Evolutionary conservation across 2,329 filamentous ascomycete species (phyloP).

Genomic region (Diaporthe vexans): DNA sequence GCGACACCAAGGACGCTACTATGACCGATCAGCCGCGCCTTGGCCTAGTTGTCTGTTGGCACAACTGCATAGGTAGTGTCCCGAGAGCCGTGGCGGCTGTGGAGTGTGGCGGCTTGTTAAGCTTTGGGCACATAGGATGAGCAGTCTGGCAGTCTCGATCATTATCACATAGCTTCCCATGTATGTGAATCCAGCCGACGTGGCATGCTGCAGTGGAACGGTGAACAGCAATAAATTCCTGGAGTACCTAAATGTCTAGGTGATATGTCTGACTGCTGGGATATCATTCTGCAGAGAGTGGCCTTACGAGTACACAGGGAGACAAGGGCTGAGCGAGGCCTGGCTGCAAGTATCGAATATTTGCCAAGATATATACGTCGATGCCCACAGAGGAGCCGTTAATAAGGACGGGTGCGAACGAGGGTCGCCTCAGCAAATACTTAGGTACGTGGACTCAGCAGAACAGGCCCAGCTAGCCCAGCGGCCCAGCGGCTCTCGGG

Average conservation of each 20-base stretch:
- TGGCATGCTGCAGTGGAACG: background rate
- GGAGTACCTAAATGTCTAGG: background rate
- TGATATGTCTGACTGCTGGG: background rate
- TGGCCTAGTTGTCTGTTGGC: conserved; percentile 4
- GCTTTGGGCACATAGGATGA: background rate
- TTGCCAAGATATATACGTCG: background rate
- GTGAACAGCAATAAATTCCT: background rate
- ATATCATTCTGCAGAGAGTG: background rate
- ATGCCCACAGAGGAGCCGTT: background rate
- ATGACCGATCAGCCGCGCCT: conserved; percentile 22
- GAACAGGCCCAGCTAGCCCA: background rate
- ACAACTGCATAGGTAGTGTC: background rate
- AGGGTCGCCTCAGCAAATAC: background rate
- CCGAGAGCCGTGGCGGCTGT: conserved; percentile 29
- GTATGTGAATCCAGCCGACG: background rate
- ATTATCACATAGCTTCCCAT: background rate
- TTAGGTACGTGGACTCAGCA: background rate
- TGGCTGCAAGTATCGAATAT: background rate
- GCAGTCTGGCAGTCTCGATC: background rate
- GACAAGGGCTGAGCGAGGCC: background rate
- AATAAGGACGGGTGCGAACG: background rate
- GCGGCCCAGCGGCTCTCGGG: conserved; percentile 37
- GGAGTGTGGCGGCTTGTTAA: conserved; percentile 6
- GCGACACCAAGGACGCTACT: conserved; percentile 8
- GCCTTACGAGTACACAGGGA: too few species aligned